phyloP scores from a whole-genome alignment of 192 early-diverging fungal species.

The Coemansia sp. region DNA sequence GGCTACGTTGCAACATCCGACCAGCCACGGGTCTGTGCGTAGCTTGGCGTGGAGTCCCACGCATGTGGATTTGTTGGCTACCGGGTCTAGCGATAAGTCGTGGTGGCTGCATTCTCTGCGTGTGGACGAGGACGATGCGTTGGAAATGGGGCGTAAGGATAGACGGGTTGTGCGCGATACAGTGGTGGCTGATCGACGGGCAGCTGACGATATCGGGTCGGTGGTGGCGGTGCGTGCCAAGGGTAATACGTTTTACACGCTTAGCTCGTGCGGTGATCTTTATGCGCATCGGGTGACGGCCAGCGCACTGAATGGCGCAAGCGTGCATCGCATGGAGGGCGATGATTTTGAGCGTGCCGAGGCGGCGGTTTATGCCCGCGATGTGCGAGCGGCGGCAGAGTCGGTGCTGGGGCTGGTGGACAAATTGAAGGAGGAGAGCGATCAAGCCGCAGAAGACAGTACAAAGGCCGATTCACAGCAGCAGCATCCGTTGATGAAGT shows the following conservation, averaged over 20 bases:
- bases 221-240: constrained; percentile 33
- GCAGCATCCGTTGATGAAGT: constrained; percentile 11
- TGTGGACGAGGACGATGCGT: neutral
- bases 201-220: constrained; percentile 48
- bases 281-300: constrained; percentile 42
- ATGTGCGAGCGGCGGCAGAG: constrained; percentile 33
- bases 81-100: constrained; percentile 59
- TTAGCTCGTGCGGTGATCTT: constrained; percentile 52
- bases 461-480: neutral
- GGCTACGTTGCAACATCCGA: constrained; percentile 27
- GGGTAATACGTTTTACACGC: constrained; percentile 40
- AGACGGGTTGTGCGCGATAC: neutral
- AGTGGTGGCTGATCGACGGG: constrained; percentile 31
- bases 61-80: constrained; percentile 65
- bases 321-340: constrained; percentile 14
- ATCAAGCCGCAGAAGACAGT: neutral
- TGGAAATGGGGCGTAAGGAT: neutral
- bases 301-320: constrained; percentile 11
- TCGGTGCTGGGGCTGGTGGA: constrained; percentile 21
- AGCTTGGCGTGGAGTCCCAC: constrained; percentile 69
- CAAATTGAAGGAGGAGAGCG: constrained; percentile 1
- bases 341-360: constrained; percentile 14
- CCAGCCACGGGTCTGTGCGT: constrained; percentile 26
- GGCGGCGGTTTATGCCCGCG: constrained; percentile 37
- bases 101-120: constrained; percentile 62